Evolutionary conservation across 2,329 filamentous ascomycete genomes (phyloP).

Genomic region (Alternaria sp.): DNA sequence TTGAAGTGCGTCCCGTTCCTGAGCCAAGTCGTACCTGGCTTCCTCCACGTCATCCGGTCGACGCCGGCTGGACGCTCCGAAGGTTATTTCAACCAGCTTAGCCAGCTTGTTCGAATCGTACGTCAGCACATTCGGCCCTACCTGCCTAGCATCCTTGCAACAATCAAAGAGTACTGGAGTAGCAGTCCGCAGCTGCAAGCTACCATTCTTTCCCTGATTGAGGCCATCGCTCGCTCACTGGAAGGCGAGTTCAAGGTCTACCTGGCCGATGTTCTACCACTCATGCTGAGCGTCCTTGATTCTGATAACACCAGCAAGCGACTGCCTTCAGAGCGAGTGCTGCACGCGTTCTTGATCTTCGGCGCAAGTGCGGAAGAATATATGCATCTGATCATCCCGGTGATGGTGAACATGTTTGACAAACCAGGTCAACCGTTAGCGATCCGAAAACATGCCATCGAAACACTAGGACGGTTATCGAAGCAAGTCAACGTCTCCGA

Average conservation of each 20-base stretch:
- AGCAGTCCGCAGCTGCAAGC: conserved; percentile 81
- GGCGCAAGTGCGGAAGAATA: conserved; percentile 97
- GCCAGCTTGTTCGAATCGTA: conserved; percentile 92
- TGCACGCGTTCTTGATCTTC: conserved; percentile 96
- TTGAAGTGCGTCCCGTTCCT: conserved; percentile 96
- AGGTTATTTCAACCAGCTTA: conserved; percentile 97
- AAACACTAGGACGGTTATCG: conserved; percentile 92
- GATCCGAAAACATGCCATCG: conserved; percentile 87
- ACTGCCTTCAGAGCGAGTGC: conserved; percentile 85
- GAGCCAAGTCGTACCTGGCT: conserved; percentile 91
- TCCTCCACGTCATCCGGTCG: conserved; percentile 85
- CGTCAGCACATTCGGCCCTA: conserved; percentile 95
- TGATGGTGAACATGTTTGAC: conserved; percentile 94
- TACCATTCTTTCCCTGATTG: conserved; percentile 90
- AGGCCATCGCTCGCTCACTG: conserved; percentile 90
- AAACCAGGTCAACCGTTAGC: conserved; percentile 81
- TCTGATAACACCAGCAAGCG: conserved; percentile 80
- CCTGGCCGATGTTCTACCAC: conserved; percentile 83
- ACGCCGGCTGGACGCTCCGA: conserved; percentile 82
- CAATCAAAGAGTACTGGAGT: conserved; percentile 91
- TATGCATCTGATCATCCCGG: conserved; percentile 98
- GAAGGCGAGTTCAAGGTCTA: conserved; percentile 99
- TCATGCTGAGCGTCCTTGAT: conserved; percentile 94
- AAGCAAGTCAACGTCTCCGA: conserved; percentile 97
- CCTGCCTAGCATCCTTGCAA: conserved; percentile 83